These are phyloP conservation scores for Prunus yedoensis DNA, from an alignment of 331 rosid species.

Conservation along the genomic window DNA sequence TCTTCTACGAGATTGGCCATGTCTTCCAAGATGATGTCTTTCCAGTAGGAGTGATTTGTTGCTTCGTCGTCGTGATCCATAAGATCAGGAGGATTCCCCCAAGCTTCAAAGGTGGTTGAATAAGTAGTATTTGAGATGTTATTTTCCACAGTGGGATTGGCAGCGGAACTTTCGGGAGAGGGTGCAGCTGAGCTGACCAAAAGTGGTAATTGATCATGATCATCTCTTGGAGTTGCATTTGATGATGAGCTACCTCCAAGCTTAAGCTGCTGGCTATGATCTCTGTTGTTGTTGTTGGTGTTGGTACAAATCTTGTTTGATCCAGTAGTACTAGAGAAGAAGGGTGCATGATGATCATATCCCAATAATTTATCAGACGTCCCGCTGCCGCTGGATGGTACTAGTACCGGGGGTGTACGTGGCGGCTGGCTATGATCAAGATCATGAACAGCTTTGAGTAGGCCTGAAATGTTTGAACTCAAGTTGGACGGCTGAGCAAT, in stretches of 20 bases:
- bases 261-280: background rate
- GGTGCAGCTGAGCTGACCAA: background rate
- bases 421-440: background rate
- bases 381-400: background rate
- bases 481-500: background rate
- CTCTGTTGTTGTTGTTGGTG: background rate
- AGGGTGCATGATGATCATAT: too few species aligned
- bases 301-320: background rate
- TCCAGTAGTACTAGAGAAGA: background rate
- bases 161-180: background rate
- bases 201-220: conserved; percentile 28
- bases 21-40: conserved; percentile 27
- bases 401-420: background rate
- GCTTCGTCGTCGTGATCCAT: conserved; percentile 41
- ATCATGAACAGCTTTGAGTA: background rate
- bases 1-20: background rate
- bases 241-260: background rate
- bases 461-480: background rate
- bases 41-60: conserved; percentile 56
- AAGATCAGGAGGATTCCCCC: conserved; percentile 36
- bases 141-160: background rate
- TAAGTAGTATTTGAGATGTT: background rate
- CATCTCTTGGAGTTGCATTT: background rate
- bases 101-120: conserved; percentile 42
- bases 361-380: too few species aligned